Base-by-base conservation (phyloP, 2,329 filamentous ascomycete species). In the Phoma herbarum region DNA sequence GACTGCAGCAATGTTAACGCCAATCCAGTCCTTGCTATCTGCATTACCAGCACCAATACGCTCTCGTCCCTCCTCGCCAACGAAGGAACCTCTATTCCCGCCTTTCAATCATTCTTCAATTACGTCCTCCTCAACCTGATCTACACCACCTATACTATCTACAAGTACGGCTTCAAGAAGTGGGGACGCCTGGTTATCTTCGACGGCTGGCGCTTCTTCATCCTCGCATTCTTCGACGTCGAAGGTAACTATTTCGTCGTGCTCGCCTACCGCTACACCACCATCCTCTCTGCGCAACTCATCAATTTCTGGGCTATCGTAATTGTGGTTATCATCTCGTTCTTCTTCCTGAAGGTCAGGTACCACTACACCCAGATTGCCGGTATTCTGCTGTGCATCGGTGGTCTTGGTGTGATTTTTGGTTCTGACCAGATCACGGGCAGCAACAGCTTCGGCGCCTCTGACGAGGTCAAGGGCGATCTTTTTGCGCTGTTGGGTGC, bases 271-370 rank as follows among this genome's bases (percentile, higher is more conserved):
- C 86, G 90, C 59, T 88, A 77, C 59, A 97, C 94, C 53, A 97
- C 93, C 71, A 90, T 97, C 68, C 85, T 98, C 47, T 95, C 90
- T 20, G 93, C 93, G 16, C 93, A 98, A 83, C 85, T 99, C 51
- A 92, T 99, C 80, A 97, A 97, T 84, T 98, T 98, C 81, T 98
- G 94, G 94, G 91, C 93, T 68, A 98, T 99, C 67, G 91, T 96
- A 49, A 88, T 94, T 62, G 95, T 99, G 22, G 92, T 98, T 20
- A 74, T 90, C 61, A 80, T 97, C 65, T 97, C 92, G 26, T 93
- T 96, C 79, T 66, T 88, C 63, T 83, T 97, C 68, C 86, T 99
- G 57, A 85, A 84, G 66, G 95, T 99, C 43, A 91, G 95, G 70
- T 99, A 99, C 84, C 92, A 93, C 80, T 82, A 86, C 75, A 87